Evolutionary conservation across 208 protist genomes (phyloP).

Genomic region (Tetramitus jugosus): DNA sequence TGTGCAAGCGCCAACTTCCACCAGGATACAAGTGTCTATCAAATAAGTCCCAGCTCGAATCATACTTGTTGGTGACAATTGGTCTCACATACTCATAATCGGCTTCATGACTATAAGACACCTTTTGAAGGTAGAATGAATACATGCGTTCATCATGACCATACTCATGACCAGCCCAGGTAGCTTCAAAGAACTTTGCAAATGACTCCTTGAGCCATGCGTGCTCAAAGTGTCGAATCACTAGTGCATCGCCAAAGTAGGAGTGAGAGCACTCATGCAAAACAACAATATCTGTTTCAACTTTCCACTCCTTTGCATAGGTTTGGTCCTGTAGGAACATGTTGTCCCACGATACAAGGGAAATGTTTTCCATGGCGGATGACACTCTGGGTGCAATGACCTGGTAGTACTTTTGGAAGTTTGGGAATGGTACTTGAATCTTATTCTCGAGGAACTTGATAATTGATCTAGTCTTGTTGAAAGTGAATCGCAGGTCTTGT

Average conservation of each 20-base stretch:
- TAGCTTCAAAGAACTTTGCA: background rate
- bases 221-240: background rate
- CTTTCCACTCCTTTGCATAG: background rate
- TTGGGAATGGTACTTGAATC: background rate
- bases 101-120: background rate
- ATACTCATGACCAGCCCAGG: background rate
- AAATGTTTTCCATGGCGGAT: background rate
- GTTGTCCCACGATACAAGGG: background rate
- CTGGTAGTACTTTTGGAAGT: background rate
- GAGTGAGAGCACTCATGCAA: background rate
- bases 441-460: background rate
- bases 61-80: background rate
- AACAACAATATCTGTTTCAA: background rate
- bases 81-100: background rate
- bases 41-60: constrained; percentile 1
- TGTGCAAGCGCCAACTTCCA: background rate
- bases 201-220: background rate
- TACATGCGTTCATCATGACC: background rate
- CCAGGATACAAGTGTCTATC: constrained; percentile 11
- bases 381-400: background rate
- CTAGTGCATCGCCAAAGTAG: constrained; percentile 1
- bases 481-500: background rate
- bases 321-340: background rate
- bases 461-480: background rate
- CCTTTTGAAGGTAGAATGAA: background rate